Conservation (phyloP, 106 monocot species). For the Dactylorhiza incarnata region DNA sequence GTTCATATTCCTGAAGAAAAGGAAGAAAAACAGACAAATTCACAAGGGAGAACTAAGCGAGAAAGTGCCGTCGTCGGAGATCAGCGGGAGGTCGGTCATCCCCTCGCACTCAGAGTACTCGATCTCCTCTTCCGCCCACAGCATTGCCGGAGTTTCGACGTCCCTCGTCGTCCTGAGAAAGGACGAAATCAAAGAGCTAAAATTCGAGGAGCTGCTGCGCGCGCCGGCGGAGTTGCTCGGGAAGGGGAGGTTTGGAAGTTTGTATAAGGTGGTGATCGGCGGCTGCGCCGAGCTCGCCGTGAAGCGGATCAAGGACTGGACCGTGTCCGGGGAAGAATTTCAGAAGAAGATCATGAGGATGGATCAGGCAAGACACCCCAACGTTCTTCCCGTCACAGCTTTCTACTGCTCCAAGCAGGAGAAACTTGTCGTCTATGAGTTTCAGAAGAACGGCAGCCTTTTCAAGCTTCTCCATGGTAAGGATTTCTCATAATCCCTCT, state of each 20-base stretch:
- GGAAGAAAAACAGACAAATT: background rate
- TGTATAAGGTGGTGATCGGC: conserved; percentile 35
- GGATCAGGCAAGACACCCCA: conserved; percentile 18
- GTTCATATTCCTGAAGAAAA: conserved; percentile 11
- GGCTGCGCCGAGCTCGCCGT: conserved; percentile 24
- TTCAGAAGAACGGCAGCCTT: conserved; percentile 45
- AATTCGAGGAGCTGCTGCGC: conserved; percentile 39
- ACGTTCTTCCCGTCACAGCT: conserved; percentile 26
- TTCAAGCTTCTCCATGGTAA: conserved; percentile 39
- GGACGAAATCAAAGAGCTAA: conserved; percentile 10
- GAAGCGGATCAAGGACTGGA: conserved; percentile 39
- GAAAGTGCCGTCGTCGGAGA: background rate
- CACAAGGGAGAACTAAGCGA: background rate
- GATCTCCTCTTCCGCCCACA: background rate
- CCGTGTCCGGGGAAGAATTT: conserved; percentile 21
- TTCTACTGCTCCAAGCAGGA: conserved; percentile 56
- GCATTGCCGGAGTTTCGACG: background rate
- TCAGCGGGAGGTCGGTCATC: background rate
- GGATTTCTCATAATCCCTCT: background rate
- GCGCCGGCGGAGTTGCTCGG: conserved; percentile 53
- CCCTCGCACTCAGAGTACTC: conserved; percentile 20
- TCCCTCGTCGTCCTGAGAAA: conserved; percentile 24
- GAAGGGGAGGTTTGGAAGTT: conserved; percentile 33
- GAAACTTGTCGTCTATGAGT: conserved; percentile 56
- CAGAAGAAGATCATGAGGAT: conserved; percentile 32